Evolutionary conservation across 805 yeast species (phyloP).

Genomic region (Candida boidinii): DNA sequence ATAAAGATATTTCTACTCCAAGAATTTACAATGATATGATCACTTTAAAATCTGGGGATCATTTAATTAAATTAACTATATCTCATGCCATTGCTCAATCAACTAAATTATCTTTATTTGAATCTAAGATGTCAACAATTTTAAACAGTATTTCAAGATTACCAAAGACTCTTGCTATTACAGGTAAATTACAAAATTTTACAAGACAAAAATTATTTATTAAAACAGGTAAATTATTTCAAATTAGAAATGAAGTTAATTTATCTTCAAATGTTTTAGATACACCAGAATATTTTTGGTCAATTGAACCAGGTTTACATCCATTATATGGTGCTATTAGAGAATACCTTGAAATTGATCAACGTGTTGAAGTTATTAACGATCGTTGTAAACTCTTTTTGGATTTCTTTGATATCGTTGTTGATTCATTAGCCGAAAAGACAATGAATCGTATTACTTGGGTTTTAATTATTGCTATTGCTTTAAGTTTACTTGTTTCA

Average conservation of each 20-base stretch:
- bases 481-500: constrained; percentile 70
- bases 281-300: constrained; percentile 96
- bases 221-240: constrained; percentile 86
- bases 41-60: constrained; percentile 84
- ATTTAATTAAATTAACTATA: constrained; percentile 82
- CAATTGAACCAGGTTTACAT: constrained; percentile 87
- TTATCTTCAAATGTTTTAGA: constrained; percentile 84
- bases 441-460: constrained; percentile 88
- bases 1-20: constrained; percentile 36
- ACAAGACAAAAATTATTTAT: constrained; percentile 77
- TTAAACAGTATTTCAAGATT: constrained; percentile 79
- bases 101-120: constrained; percentile 84
- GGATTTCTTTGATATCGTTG: constrained; percentile 87
- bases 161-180: constrained; percentile 83
- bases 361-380: constrained; percentile 85
- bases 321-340: constrained; percentile 85
- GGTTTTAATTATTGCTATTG: constrained; percentile 78
- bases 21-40: constrained; percentile 91
- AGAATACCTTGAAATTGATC: constrained; percentile 91
- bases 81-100: constrained; percentile 97
- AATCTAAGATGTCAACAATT: constrained; percentile 80
- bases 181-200: constrained; percentile 74
- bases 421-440: constrained; percentile 89
- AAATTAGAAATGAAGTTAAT: constrained; percentile 87
- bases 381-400: constrained; percentile 90